Evolutionary conservation across 371 early-diverging fungal genomes (phyloP), one percentile per base, ranked within the genome.

Genomic region (Agmasoma carcini): DNA sequence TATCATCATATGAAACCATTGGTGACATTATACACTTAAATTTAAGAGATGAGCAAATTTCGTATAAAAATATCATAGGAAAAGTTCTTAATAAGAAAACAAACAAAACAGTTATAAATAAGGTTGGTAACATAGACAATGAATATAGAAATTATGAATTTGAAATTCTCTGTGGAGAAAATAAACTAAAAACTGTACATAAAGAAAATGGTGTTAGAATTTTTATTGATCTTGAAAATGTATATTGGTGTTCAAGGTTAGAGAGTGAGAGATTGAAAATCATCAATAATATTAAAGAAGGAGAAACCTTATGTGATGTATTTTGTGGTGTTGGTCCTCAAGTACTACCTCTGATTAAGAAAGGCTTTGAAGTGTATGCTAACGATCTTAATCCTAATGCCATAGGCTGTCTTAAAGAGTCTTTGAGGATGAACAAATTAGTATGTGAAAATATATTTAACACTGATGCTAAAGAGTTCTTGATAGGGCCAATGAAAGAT

Each of bases 251-350:
- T 41, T 70, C 70, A 7, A 73, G 72, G 59, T 59, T 76, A 29
- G 72, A 74, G 40, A 46, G 40, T 15, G 76, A 73, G 63, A 60
- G 76, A 37, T 46, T 29, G 2, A 39, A 29, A 7, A 30, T 76
- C 3, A 11, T 61, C 14, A 12, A 49, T 2, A 36, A 59, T 22
- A 40, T 73, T 20, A 38, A 53, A 17, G 15, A 14, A 27, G 52
- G 51, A 11, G 61, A 70, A 9, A 54, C 59, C 17, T 27, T 76
- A 1, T 69, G 65, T 38, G 76, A 76, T 53, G 46, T 56, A n/a
- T 73, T 74, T 53, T 76, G 76, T 61, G 76, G 76, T 14, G 74
- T 69, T 15, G 76, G 76, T 14, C 76, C 76, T 22, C 57, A 74
- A 17, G 61, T 65, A 1, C 48, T 73, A 31, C 67, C 66, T 23